These are phyloP conservation scores for Williopsis jadinii DNA, from an alignment of 1,139 yeast genomes.

Conservation along the genomic window DNA sequence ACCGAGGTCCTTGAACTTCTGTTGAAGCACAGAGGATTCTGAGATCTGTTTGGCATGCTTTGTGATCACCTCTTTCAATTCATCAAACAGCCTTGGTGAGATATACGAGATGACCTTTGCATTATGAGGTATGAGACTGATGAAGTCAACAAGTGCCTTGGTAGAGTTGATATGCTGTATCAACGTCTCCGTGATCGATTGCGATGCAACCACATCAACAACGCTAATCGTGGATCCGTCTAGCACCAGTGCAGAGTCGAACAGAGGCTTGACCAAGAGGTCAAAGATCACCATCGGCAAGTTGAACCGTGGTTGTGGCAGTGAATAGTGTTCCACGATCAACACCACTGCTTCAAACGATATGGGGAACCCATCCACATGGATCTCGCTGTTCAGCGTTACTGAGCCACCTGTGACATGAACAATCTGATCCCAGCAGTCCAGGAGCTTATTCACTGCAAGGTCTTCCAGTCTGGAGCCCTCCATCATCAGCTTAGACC, in stretches of 20 bases:
- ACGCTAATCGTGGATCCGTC: conserved; percentile 1
- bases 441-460: conserved; percentile 5
- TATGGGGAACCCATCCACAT: conserved; percentile 12
- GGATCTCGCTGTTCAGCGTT: conserved; percentile 12
- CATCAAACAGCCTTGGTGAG: conserved; percentile 15
- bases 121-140: conserved; percentile 12
- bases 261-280: conserved; percentile 7
- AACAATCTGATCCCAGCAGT: conserved; percentile 12
- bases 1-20: conserved; percentile 11
- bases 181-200: neutral
- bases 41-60: conserved; percentile 12
- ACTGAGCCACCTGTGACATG: conserved; percentile 4
- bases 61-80: conserved; percentile 14
- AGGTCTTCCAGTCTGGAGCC: conserved; percentile 8
- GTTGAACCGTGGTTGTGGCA: conserved; percentile 7
- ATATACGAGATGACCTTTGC: conserved; percentile 15
- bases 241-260: conserved; percentile 2
- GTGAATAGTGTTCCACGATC: conserved; percentile 5
- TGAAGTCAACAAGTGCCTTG: conserved; percentile 13
- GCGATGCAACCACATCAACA: neutral
- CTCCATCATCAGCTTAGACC: conserved; percentile 5
- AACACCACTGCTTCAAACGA: conserved; percentile 9
- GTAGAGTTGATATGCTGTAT: conserved; percentile 10
- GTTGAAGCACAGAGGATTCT: conserved; percentile 5
- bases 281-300: conserved; percentile 13